Evolutionary conservation across 371 early-diverging fungal genomes (phyloP), one percentile per base, ranked within the genome.

Genomic region (Gilbertella persicaria): DNA sequence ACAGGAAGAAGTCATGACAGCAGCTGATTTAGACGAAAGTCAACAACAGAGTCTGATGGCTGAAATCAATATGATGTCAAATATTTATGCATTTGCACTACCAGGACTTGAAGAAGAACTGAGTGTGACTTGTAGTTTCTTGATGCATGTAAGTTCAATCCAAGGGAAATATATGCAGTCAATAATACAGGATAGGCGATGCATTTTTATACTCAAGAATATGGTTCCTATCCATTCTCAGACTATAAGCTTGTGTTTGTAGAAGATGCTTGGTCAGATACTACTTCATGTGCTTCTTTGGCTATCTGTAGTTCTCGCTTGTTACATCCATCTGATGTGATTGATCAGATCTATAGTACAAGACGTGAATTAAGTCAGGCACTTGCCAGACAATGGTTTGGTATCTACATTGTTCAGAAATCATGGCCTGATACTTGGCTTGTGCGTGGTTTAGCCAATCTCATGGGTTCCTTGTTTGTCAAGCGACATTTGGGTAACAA

Each of bases 371-470:
- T 97, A 42, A 83, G 85, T 38, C 67, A 85, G 43, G 86, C 88
- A 0, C 62, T 96, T 0, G 92, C 93, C 10, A 75, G 80, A 37
- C 97, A 96, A 71, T 97, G 96, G 96, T 95, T 96, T 73, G 96
- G 96, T 12, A 83, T 90, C 13, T 90, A 88, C 58, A 84, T 97
- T 35, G 75, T 80, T 17, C 90, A 90, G 10, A 88, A 88, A 54
- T 62, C 81, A 3, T 91, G 92, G 90, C 73, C 85, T 4, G 98
- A 97, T 63, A 76, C 82, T 17, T 97, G 98, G 98, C 70, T 97
- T 25, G 83, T 88, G 0, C 68, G 79, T 23, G 96, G 96, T 12
- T 63, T 97, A 33, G 83, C 90, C 1, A 85, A 89, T 61, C 86
- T 83, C 41, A 79, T 91, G 56, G 78, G 88, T 0, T 78, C 86